Conservation (phyloP, 495 filamentous ascomycete species). For the Pyronema omphalodes region DNA sequence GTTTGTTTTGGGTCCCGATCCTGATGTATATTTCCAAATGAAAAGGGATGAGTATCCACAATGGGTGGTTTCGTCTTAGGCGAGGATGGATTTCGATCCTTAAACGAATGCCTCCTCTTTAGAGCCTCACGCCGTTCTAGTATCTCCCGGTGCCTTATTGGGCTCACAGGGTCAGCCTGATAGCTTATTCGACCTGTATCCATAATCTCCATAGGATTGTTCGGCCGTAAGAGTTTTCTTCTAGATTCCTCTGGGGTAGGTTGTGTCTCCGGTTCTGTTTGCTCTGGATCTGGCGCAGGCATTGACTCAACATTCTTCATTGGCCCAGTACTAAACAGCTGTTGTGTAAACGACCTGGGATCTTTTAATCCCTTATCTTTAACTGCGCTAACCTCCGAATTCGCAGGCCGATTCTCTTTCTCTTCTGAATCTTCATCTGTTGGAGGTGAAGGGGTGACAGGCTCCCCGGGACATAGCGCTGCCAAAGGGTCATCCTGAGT, state of each 20-base stretch:
- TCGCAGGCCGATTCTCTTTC: constrained; percentile 2
- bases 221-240: constrained; percentile 7
- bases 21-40: no score
- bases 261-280: no score
- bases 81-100: constrained; percentile 1
- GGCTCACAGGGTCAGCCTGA: constrained; percentile 20
- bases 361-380: constrained; percentile 37
- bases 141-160: constrained; percentile 21
- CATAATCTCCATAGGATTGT: constrained; percentile 19
- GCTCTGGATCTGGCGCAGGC: constrained; percentile 3
- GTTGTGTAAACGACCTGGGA: constrained; percentile 68
- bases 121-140: constrained; percentile 11
- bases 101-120: constrained; percentile 9
- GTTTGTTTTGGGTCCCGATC: no score
- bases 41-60: no score
- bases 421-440: background rate
- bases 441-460: constrained; percentile 19
- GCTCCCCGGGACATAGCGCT: constrained; percentile 43
- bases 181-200: constrained; percentile 17
- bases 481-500: constrained; percentile 58
- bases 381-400: constrained; percentile 29
- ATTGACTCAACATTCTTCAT: constrained; percentile 64
- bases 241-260: constrained; percentile 17
- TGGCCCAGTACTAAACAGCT: constrained; percentile 58
- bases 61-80: no score